These are phyloP conservation scores for Paramecium octaurelia DNA, from an alignment of 73 alveolate species.

Conservation along the genomic window DNA sequence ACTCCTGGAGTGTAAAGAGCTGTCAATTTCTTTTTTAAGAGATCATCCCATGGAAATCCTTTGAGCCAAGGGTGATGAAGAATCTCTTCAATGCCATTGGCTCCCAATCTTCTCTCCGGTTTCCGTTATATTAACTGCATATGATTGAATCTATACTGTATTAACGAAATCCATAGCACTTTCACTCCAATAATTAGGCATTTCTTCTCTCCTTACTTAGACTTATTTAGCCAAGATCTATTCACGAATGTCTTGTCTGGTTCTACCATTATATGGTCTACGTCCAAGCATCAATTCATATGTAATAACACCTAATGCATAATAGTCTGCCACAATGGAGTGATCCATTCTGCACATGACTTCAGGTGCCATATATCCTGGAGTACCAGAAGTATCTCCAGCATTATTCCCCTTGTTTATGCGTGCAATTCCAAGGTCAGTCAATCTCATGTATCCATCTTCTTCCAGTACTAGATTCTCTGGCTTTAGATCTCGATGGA, in stretches of 20 bases:
- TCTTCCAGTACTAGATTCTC: conserved; percentile 95
- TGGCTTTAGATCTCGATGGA: conserved; percentile 97
- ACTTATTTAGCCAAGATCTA: conserved; percentile 91
- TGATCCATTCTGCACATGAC: conserved; percentile 80
- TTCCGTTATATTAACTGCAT: conserved; percentile 60
- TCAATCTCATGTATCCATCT: conserved; percentile 87
- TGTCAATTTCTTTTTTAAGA: conserved; percentile 57
- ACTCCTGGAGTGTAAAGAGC: conserved; percentile 66
- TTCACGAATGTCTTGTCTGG: conserved; percentile 96
- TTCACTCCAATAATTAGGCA: conserved; percentile 91
- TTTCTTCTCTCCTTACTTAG: conserved; percentile 77
- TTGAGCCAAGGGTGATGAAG: conserved; percentile 80
- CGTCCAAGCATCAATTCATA: conserved; percentile 79
- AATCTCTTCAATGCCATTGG: conserved; percentile 75
- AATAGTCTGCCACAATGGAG: conserved; percentile 74
- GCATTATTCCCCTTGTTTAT: conserved; percentile 85
- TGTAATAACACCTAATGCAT: conserved; percentile 83
- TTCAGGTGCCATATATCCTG: conserved; percentile 98
- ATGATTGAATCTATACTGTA: conserved; percentile 39
- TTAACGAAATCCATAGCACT: conserved; percentile 89
- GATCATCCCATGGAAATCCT: conserved; percentile 79
- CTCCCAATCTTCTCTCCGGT: conserved; percentile 77
- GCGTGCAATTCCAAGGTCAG: conserved; percentile 97
- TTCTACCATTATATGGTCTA: conserved; percentile 95
- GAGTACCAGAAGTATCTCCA: conserved; percentile 89